Base-by-base conservation (phyloP, 2,329 filamentous ascomycete species). In the Chaetomium sp. region DNA sequence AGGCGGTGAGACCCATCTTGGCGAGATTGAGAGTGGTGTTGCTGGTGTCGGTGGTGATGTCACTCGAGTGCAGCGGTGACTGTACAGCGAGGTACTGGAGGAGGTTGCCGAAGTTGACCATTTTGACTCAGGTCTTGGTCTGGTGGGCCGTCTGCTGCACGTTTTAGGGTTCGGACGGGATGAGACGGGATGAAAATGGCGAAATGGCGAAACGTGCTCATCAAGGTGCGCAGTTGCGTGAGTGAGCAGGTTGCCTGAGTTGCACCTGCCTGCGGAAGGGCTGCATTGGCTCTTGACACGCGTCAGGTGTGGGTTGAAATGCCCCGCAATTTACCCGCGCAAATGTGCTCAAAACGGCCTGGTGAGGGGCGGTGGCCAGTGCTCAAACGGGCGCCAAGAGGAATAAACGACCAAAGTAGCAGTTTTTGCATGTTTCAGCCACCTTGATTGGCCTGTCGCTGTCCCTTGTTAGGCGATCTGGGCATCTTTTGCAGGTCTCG, bases 1-100 rank as follows among this genome's bases (percentile, higher is more conserved):
- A 75, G 1, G 67, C 68, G 4, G 87, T 58, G 53, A 66, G 63
- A 35, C 67, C 65, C 68, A 72, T 72, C 19, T 65, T 67, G 64
- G 65, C 67, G 53, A 61, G 51, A 64, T 69, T 71, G 64, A 63
- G 35, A 8, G 55, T 29, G 38, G 23, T 57, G 13, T 56, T 56
- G 53, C 2, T 33, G 31, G 3, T 38, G 53, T 33, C 27, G 13
- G 47, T 53, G 49, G 16, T 53, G 29, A 61, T 49, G 35, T 69
- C 64, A n/a, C 62, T 67, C 8, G 68, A 70, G 69, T 62, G 27
- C 6, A 29, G 27, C 67, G 69, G 65, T 31, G 69, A 63, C 38
- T 71, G 70, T 29, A 69, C 55, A 59, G 70, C 66, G 42, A 72
- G 68, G 59, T 70, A 70, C 42, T 71, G 68, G 63, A 64, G 67